Evolutionary conservation across 2,329 filamentous ascomycete species (phyloP).

Genomic region (Furcasterigmium furcatum): DNA sequence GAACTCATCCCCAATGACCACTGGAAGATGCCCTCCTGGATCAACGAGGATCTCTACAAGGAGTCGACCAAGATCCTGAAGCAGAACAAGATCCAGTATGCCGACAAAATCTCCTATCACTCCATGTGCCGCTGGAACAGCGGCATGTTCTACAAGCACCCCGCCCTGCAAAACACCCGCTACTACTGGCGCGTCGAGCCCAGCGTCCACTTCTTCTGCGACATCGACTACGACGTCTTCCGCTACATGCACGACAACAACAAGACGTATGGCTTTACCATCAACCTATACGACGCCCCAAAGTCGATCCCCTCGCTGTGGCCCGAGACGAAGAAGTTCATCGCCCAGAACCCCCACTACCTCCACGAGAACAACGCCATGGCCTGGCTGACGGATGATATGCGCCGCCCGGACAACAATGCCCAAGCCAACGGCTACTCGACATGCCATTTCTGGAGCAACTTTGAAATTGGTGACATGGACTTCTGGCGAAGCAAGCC

Average conservation of each 20-base stretch:
- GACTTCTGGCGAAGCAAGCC: slow-evolving; percentile 85
- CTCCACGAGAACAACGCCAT: slow-evolving; percentile 81
- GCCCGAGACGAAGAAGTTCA: slow-evolving; percentile 93
- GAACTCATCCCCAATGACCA: slow-evolving; percentile 92
- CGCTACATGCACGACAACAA: slow-evolving; percentile 97
- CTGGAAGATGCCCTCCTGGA: slow-evolving; percentile 91
- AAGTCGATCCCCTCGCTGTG: slow-evolving; percentile 83
- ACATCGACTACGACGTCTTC: slow-evolving; percentile 98
- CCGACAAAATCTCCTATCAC: slow-evolving; percentile 85
- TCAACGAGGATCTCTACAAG: slow-evolving; percentile 79
- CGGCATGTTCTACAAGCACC: slow-evolving; percentile 96
- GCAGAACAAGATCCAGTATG: slow-evolving; percentile 87
- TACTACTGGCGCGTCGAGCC: slow-evolving; percentile 99
- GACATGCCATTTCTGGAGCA: slow-evolving; percentile 99
- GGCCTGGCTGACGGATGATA: slow-evolving; percentile 79
- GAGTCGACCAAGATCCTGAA: slow-evolving; percentile 82
- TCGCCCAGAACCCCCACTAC: slow-evolving; percentile 79
- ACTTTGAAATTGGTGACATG: slow-evolving; percentile 95
- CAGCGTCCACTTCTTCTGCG: slow-evolving; percentile 98
- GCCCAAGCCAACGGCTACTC: slow-evolving; percentile 85
- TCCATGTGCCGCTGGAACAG: slow-evolving; percentile 99
- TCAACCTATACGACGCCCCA: slow-evolving; percentile 92
- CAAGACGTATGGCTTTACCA: slow-evolving; percentile 98
- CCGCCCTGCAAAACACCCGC: slow-evolving; percentile 73
- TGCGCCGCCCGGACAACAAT: slow-evolving; percentile 75